Conservation (phyloP, 2,329 filamentous ascomycete species). For the Sporothrix euskadiensis region DNA sequence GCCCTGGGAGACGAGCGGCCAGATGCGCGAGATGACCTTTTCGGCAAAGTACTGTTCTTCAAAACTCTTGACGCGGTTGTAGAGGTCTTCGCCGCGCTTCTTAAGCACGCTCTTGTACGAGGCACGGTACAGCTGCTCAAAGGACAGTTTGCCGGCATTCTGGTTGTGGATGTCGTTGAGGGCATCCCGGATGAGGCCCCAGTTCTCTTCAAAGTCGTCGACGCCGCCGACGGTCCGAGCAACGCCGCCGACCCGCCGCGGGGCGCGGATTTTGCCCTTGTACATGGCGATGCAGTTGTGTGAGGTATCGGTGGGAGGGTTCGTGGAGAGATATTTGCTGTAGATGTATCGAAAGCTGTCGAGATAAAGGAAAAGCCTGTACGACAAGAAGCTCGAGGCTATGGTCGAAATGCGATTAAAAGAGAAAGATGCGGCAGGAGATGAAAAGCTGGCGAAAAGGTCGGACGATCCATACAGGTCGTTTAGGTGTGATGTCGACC, state of each 20-base stretch:
- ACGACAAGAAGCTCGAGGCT: neutral
- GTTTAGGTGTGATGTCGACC: neutral
- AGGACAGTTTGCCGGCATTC: constrained; percentile 85
- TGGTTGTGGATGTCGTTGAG: constrained; percentile 88
- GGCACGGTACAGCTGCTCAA: constrained; percentile 91
- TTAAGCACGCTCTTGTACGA: constrained; percentile 92
- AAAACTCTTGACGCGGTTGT: constrained; percentile 75
- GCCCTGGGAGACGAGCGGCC: constrained; percentile 67
- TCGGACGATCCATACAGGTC: neutral
- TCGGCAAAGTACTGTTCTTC: constrained; percentile 78
- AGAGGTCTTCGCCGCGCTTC: constrained; percentile 80
- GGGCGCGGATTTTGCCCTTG: constrained; percentile 33
- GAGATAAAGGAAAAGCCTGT: neutral
- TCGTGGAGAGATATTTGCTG: neutral
- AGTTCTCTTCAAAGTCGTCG: constrained; percentile 82
- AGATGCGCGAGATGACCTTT: constrained; percentile 71
- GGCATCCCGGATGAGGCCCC: constrained; percentile 73
- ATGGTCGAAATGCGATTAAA: neutral
- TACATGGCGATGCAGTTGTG: constrained; percentile 30
- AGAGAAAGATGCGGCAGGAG: neutral
- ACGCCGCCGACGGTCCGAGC: constrained; percentile 47
- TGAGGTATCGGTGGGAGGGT: neutral
- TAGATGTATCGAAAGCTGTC: neutral
- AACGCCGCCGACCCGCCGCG: constrained; percentile 16
- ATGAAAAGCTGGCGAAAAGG: neutral